These are phyloP conservation scores for Phytophthora pinifolia DNA, from an alignment of 352 stramenopile genomes.

Conservation along the genomic window DNA sequence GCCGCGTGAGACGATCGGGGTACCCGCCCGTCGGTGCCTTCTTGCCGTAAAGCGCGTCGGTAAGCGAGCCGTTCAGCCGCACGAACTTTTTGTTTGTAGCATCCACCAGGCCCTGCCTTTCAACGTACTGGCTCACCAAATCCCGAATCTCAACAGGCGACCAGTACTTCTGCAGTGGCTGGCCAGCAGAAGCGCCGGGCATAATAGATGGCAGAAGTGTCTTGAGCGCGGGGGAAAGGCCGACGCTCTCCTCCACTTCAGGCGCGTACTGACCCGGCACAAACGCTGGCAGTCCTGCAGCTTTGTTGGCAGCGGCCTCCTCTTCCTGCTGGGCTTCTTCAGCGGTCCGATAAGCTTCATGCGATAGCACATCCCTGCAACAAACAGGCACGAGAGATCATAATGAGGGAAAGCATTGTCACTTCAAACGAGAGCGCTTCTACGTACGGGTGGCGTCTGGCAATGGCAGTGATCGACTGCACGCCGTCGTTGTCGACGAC, in stretches of 20 bases:
- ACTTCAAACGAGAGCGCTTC: background rate
- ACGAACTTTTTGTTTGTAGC: constrained; percentile 67
- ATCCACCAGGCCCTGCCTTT: constrained; percentile 57
- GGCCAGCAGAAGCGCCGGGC: constrained; percentile 14
- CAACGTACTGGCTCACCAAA: constrained; percentile 61
- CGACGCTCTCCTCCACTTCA: constrained; percentile 67
- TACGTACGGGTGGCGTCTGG: constrained; percentile 69
- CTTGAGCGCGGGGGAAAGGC: constrained; percentile 57
- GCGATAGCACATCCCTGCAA: constrained; percentile 55
- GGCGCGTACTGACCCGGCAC: constrained; percentile 63
- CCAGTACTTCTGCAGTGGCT: constrained; percentile 57
- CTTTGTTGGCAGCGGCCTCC: constrained; percentile 37
- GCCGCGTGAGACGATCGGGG: constrained; percentile 51
- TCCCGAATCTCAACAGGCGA: constrained; percentile 52
- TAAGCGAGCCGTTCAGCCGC: constrained; percentile 59
- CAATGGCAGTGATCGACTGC: constrained; percentile 73
- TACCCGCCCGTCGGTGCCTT: constrained; percentile 61
- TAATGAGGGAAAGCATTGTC: constrained; percentile 1
- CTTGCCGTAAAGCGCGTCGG: constrained; percentile 74
- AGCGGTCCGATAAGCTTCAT: constrained; percentile 53
- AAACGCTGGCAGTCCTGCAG: constrained; percentile 41
- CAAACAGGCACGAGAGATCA: constrained; percentile 10
- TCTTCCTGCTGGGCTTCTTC: constrained; percentile 56
- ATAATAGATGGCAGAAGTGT: constrained; percentile 43
- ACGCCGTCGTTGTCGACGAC: constrained; percentile 75